phyloP scores from a whole-genome alignment of 768 basidiomycete genomes.

The Symmetrospora coprosmae region DNA sequence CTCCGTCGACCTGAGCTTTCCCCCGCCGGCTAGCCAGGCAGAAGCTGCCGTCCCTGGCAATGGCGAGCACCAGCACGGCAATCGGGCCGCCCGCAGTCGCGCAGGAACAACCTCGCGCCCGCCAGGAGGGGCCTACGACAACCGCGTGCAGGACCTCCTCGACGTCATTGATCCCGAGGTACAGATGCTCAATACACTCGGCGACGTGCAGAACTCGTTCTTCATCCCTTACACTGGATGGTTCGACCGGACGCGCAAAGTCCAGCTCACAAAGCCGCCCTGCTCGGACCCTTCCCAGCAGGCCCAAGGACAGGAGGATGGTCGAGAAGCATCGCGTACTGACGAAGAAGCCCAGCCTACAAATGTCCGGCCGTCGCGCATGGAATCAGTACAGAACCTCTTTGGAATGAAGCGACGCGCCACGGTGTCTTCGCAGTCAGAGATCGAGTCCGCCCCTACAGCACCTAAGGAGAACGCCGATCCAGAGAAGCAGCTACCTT shows the following conservation, averaged over 20 bases:
- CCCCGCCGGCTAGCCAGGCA: neutral
- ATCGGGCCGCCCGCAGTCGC: neutral
- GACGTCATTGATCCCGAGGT: constrained; percentile 22
- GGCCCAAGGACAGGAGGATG: neutral
- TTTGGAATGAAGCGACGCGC: too few species aligned
- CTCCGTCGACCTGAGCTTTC: neutral
- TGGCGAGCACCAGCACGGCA: neutral
- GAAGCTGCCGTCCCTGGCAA: neutral
- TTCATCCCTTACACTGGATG: constrained; percentile 17
- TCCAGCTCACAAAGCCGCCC: constrained; percentile 16
- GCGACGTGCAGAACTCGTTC: constrained; percentile 22
- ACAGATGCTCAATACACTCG: constrained; percentile 5
- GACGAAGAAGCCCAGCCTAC: neutral
- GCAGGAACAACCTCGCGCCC: neutral
- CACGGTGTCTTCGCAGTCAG: too few species aligned
- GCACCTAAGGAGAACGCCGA: neutral
- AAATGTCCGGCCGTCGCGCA: neutral
- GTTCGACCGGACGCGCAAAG: constrained; percentile 15
- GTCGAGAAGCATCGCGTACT: neutral
- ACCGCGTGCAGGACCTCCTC: constrained; percentile 11
- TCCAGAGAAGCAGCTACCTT: constrained; percentile 5
- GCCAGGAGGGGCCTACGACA: neutral
- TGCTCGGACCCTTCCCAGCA: neutral
- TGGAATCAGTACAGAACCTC: neutral
- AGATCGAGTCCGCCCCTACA: too few species aligned